Conservation (phyloP, 2,329 filamentous ascomycete genomes). For the Diaporthe sp. region DNA sequence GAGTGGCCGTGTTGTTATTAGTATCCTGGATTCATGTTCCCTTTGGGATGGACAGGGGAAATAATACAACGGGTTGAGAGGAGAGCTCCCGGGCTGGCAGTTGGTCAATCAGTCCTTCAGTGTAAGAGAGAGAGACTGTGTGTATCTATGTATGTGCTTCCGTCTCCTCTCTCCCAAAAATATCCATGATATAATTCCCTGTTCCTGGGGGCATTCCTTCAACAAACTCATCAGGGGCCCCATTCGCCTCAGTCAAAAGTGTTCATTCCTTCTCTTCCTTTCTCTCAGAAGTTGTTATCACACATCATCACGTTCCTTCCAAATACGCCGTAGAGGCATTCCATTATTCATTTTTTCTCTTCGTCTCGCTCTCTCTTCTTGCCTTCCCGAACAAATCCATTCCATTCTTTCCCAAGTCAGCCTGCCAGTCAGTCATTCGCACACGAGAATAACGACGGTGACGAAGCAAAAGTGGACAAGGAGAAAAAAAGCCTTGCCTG, state of each 20-base stretch:
- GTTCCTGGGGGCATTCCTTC: conserved; percentile 28
- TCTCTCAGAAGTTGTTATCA: conserved; percentile 22
- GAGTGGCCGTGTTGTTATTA: not conserved
- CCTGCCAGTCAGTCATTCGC: not conserved
- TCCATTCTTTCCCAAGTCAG: conserved; percentile 9
- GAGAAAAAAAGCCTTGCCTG: not conserved
- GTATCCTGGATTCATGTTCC: conserved; percentile 18
- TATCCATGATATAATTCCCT: conserved; percentile 13
- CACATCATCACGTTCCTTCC: conserved; percentile 46
- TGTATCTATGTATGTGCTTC: conserved; percentile 8
- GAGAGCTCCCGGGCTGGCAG: not conserved
- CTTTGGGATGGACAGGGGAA: conserved; percentile 17
- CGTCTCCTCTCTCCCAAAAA: conserved; percentile 10
- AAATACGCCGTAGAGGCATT: conserved; percentile 55
- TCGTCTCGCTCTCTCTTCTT: conserved; percentile 37
- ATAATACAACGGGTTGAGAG: not conserved
- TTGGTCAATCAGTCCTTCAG: not conserved
- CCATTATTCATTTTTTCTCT: conserved; percentile 48
- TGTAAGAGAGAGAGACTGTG: not conserved
- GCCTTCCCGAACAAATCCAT: conserved; percentile 3
- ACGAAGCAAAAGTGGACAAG: not conserved
- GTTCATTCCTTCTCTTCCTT: conserved; percentile 34
- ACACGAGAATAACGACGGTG: not conserved
- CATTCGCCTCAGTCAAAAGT: conserved; percentile 28
- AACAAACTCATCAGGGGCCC: not conserved